These are phyloP conservation scores for Limtongia smithiae DNA, from an alignment of 805 yeast genomes.

Conservation along the genomic window DNA sequence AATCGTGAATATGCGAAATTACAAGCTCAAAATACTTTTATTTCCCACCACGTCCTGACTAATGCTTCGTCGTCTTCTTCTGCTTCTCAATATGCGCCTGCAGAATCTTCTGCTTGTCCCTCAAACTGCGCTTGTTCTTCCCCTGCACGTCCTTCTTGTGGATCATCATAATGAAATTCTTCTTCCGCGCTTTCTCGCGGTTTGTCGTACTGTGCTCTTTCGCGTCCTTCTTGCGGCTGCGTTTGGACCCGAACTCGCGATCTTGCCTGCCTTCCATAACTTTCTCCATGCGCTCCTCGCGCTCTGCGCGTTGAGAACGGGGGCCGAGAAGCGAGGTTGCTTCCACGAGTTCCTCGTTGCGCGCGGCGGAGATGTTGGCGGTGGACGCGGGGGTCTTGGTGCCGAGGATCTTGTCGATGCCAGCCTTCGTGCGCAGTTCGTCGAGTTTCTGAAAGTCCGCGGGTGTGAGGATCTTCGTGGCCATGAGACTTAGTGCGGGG, in stretches of 20 bases:
- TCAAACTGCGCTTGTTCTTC: slow-evolving; percentile 79
- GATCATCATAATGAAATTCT: slow-evolving; percentile 98
- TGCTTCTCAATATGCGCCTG: slow-evolving; percentile 85
- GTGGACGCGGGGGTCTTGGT: slow-evolving; percentile 34
- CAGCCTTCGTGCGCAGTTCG: slow-evolving; percentile 80
- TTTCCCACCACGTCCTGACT: no score
- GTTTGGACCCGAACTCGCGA: slow-evolving; percentile 84
- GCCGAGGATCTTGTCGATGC: slow-evolving; percentile 76
- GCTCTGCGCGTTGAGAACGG: slow-evolving; percentile 70
- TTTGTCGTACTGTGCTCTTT: slow-evolving; percentile 86
- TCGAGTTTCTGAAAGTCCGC: slow-evolving; percentile 96
- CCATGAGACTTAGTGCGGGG: slow-evolving; percentile 54
- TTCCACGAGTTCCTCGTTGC: slow-evolving; percentile 82
- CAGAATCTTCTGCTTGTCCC: slow-evolving; percentile 84
- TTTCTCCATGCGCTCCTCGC: slow-evolving; percentile 85
- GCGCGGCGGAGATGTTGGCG: slow-evolving; percentile 36
- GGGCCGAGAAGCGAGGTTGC: slow-evolving; percentile 73
- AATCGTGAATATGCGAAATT: no score
- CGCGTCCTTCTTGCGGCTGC: slow-evolving; percentile 66
- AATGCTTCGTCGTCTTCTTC: slow-evolving; percentile 52
- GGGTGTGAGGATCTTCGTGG: slow-evolving; percentile 85
- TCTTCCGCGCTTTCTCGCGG: slow-evolving; percentile 93
- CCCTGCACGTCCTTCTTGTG: slow-evolving; percentile 94
- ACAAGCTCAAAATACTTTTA: no score
- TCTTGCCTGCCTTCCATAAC: slow-evolving; percentile 91